Evolutionary conservation across 2,329 filamentous ascomycete species (phyloP).

Genomic region (Sarocladiaceae sp.): DNA sequence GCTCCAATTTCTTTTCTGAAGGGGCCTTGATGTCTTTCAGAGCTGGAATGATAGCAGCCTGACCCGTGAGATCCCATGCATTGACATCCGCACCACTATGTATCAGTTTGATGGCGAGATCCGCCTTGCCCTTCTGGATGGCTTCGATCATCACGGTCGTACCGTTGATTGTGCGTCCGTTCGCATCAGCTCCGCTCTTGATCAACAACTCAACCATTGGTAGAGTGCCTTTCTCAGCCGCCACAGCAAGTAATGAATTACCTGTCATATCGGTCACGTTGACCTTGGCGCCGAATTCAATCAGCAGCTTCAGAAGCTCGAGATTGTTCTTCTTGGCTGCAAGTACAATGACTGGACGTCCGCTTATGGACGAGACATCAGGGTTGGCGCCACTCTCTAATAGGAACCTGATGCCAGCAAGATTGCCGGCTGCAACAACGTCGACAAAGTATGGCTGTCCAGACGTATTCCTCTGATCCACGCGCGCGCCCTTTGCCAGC

Average conservation of each 20-base stretch:
- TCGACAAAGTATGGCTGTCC: constrained; percentile 27
- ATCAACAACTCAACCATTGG: constrained; percentile 29
- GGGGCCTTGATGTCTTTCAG: constrained; percentile 22
- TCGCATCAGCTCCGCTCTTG: constrained; percentile 27
- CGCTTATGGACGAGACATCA: constrained; percentile 20
- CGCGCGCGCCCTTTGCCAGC: constrained; percentile 23
- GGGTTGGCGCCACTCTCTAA: constrained; percentile 26
- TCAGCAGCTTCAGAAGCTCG: constrained; percentile 23
- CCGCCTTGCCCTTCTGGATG: constrained; percentile 26
- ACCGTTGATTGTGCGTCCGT: constrained; percentile 24
- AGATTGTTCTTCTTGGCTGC: constrained; percentile 22
- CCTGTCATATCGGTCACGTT: constrained; percentile 25
- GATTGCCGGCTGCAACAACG: constrained; percentile 20
- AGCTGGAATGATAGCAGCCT: constrained; percentile 26
- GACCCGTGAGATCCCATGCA: constrained; percentile 25
- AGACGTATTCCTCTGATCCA: constrained; percentile 23
- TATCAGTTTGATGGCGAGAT: constrained; percentile 26
- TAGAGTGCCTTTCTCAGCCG: constrained; percentile 20
- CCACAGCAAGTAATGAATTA: constrained; percentile 24
- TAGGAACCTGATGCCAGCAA: constrained; percentile 24
- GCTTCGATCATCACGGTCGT: constrained; percentile 28
- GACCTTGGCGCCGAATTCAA: constrained; percentile 31
- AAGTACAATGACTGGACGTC: constrained; percentile 22
- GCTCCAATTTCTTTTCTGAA: constrained; percentile 20
- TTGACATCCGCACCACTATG: constrained; percentile 28